Evolutionary conservation across 2,329 filamentous ascomycete species (phyloP).

Genomic region (Fusarium nygamai): DNA sequence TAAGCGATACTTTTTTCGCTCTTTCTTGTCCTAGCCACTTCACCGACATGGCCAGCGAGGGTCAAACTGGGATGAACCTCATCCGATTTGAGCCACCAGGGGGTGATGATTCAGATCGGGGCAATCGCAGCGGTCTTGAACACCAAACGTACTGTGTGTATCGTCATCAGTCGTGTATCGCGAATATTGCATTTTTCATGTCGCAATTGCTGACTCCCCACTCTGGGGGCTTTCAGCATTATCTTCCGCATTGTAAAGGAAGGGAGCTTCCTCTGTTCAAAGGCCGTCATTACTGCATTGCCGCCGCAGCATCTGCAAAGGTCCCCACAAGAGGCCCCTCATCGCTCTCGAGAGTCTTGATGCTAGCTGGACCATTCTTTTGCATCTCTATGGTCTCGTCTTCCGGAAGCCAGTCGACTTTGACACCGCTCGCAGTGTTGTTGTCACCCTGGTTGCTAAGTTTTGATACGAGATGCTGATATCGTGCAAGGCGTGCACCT

Average conservation of each 20-base stretch:
- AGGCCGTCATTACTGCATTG: constrained; percentile 51
- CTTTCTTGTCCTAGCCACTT: constrained; percentile 28
- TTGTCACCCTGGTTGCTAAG: constrained; percentile 60
- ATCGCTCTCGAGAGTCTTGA: constrained; percentile 49
- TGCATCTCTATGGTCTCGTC: constrained; percentile 60
- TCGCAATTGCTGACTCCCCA: constrained; percentile 9
- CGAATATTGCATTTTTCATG: background rate
- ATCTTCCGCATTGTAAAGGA: background rate
- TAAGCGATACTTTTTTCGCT: constrained; percentile 17
- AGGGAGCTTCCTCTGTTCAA: background rate
- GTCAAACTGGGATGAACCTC: constrained; percentile 4
- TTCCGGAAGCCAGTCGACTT: constrained; percentile 66
- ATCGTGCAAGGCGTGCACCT: constrained; percentile 65
- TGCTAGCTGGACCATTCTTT: constrained; percentile 48
- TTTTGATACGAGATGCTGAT: constrained; percentile 70
- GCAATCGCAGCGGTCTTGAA: constrained; percentile 4
- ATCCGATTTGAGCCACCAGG: constrained; percentile 1
- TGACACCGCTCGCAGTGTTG: constrained; percentile 52
- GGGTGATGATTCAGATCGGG: background rate
- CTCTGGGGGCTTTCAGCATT: background rate
- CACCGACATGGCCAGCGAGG: constrained; percentile 5
- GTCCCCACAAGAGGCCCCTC: constrained; percentile 64
- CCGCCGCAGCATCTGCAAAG: constrained; percentile 68
- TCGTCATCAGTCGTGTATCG: constrained; percentile 9
- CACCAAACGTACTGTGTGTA: constrained; percentile 15